phyloP scores from a whole-genome alignment of 352 stramenopile genomes.

The Globisporangium radiosum region DNA sequence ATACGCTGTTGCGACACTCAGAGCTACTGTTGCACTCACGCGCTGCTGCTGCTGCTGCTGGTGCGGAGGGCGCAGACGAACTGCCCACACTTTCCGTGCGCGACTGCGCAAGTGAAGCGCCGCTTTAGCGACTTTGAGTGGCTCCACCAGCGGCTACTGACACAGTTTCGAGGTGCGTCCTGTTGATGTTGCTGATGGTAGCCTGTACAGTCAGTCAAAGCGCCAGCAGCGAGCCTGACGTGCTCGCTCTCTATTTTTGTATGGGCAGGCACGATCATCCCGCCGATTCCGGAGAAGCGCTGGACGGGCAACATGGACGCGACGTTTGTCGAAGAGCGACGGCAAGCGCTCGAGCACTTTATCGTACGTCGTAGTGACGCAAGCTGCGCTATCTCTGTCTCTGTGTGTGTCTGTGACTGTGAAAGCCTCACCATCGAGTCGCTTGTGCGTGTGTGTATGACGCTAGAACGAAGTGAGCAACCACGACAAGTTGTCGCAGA shows the following conservation, averaged over 20 bases:
- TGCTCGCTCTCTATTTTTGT: background rate
- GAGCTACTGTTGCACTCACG: background rate
- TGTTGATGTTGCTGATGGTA: background rate
- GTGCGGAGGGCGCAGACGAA: conserved; percentile 37
- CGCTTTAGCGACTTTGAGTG: conserved; percentile 89
- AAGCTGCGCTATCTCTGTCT: background rate
- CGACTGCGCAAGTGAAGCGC: conserved; percentile 70
- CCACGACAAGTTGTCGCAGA: conserved; percentile 79
- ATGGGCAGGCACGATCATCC: conserved; percentile 73
- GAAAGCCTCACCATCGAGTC: background rate
- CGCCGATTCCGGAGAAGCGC: conserved; percentile 81
- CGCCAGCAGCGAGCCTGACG: no score
- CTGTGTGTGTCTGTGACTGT: background rate
- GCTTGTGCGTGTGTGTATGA: background rate
- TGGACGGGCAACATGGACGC: conserved; percentile 87
- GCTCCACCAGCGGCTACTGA: conserved; percentile 75
- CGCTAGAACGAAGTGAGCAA: conserved; percentile 79
- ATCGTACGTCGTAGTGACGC: conserved; percentile 36
- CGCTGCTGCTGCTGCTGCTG: background rate
- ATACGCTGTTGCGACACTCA: background rate
- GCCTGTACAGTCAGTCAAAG: background rate
- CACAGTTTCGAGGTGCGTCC: conserved; percentile 62
- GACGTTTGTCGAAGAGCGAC: conserved; percentile 85
- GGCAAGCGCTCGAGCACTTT: conserved; percentile 83
- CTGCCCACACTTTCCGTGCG: conserved; percentile 52